Evolutionary conservation across 75 land plant genomes (phyloP), one percentile per base, ranked within the genome.

Genomic region (Sequoiadendron giganteum): DNA sequence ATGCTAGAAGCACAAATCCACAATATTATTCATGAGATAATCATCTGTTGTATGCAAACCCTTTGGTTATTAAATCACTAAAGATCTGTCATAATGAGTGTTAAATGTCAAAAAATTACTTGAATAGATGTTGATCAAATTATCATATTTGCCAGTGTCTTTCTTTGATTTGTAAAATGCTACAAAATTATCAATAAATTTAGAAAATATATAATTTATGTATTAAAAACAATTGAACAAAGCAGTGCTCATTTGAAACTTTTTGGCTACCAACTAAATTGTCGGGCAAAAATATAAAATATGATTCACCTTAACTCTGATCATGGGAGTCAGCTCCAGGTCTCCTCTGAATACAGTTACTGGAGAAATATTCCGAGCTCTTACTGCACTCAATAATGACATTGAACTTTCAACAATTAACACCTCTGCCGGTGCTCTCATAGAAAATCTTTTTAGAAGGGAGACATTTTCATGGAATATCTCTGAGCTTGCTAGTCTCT

Each of bases 281-380:
- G 77, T 75, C 38, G 34, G 13, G 38, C 34, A 43, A 25, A 89
- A n/a, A 82, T 21, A 18, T 15, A 88, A 54, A 56, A 34, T 18
- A 58, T 38, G 82, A 75, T 91, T 90, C 86, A 98, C 98, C 98
- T 98, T 98, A 54, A 98, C 91, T 88, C 89, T 95, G 93, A 97
- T 84, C 79, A 47, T 90, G 13, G 97, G 89, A 79, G 96, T 95
- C 38, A 98, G 39, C 89, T 97, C 99, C 83, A 98, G 85, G 88
- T 97, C 97, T 73, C 99, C 99, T 86, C 99, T 95, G 90, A 89
- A 98, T 56, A 95, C 36, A 40, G 99, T 98, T 13, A 98, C 96
- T n/a, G 96, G 95, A 32, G 91, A 36, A 85, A 96, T 93, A 36
- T 89, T 93, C 40, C 96, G 93, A 87, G 99, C 92, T 89, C 89